Evolutionary conservation across 768 basidiomycete species (phyloP), one percentile per base, ranked within the genome.

Genomic region (Lactarius quietus): DNA sequence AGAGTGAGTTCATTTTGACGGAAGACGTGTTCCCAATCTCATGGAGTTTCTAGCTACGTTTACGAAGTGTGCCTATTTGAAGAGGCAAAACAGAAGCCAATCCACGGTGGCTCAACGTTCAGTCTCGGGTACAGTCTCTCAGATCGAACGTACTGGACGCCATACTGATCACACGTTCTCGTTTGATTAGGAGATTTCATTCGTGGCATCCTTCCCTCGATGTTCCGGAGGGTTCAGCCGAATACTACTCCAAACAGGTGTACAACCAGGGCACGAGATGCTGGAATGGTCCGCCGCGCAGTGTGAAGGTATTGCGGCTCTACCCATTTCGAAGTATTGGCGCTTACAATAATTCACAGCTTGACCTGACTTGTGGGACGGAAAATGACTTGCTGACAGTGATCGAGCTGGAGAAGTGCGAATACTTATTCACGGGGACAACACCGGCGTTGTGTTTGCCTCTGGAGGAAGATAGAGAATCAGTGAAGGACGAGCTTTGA

Each of bases 211-310:
- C 82, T 2, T 80, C 82, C 20, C 73, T 82, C 0, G 83, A 82
- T 59, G 81, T 84, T 2, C 71, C 80, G 65, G 79, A 81, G 4
- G 93, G 91, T 3, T 78, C 84, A 29, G 81, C 82, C 3, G 88
- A 84, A 38, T 97, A 88, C 76, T 97, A 98, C 75, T 77, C 82
- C 54, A 88, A 85, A 71, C 94, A 96, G 72, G 75, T 84, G 17
- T 99, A 98, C 78, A 86, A 86, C 41, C 80, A 83, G 59, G 97
- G 96, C 45, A 82, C 93, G 6, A 86, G 88, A 72, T 98, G 96
- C 79, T 97, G 95, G 96, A 97, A 97, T 71, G 96, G 97, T 1
- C 97, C 97, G 4, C 84, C 91, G 68, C 86, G 96, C 35, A 93
- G 84, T 66, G 89, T 93, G 36, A 82, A 85, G 73, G 93, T 92